Base-by-base conservation (phyloP, 495 filamentous ascomycete species). In the Aspergillus cavernicola region DNA sequence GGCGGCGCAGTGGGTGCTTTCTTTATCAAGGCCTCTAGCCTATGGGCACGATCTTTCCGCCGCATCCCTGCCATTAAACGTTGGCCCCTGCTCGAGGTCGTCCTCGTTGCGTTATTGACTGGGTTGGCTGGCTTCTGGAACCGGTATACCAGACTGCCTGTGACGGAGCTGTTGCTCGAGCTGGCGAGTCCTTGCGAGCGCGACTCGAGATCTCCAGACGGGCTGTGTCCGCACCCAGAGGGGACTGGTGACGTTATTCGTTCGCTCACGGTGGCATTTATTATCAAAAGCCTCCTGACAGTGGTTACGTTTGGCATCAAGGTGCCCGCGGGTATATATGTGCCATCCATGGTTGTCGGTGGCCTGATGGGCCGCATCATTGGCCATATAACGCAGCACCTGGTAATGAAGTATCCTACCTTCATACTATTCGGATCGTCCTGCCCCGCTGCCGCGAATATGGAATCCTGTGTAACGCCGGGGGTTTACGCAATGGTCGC, bases 331-430 rank as follows among this genome's bases (percentile, higher is more conserved):
- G 93, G 93, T 28, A 97, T 98, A 55, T 98, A 97, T 59, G 92
- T 98, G 0, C 93, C 93, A 4, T 95, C 90, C 58, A 98, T 98
- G 93, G 93, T 98, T 28, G 90, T 96, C 40, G 93, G 93, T 52
- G 93, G 93, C 64, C 74, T 98, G 35, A 85, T 95, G 76, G 93
- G 93, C 28, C 87, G 93, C 3, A 82, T 90, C 13, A 83, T 96
- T 44, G 93, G 93, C 1, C 91, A 97, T 63, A 58, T 83, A 9
- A 86, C 95, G 0, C 93, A 98, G 64, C 93, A 90, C 69, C 66
- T 88, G 38, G 88, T 88, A 11, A 74, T 89, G 43, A 80, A 80
- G 39, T 87, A 87, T 61, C 88, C 91, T 0, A 70, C 81, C 48
- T 85, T 82, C 51, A 70, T 80, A 23, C 69, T 96, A 11, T 96